These are phyloP conservation scores for Exophiala oligosperma DNA, from an alignment of 2,329 filamentous ascomycete species.

Conservation along the genomic window DNA sequence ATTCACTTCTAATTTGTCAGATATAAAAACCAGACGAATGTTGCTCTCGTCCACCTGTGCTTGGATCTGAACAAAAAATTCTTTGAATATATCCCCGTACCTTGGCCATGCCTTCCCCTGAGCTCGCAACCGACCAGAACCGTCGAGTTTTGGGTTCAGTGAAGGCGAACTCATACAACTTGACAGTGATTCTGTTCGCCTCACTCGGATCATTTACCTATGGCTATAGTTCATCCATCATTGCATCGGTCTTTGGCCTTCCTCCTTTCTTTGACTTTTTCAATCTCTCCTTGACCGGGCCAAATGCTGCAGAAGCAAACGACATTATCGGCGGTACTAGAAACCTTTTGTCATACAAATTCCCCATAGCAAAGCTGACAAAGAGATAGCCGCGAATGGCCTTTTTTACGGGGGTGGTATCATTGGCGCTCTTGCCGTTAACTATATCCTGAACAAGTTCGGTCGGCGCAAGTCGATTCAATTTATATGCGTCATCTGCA, in stretches of 20 bases:
- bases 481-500: slow-evolving; percentile 1
- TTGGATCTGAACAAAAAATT: too few relatives aligned
- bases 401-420: slow-evolving; percentile 6
- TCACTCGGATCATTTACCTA: slow-evolving; percentile 21
- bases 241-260: slow-evolving; percentile 10
- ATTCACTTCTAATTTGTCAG: too few relatives aligned
- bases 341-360: too few relatives aligned
- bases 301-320: too few relatives aligned
- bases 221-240: slow-evolving; percentile 19
- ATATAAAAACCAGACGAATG: too few relatives aligned
- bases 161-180: slow-evolving; percentile 10
- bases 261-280: slow-evolving; percentile 40
- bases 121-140: too few relatives aligned
- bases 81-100: too few relatives aligned
- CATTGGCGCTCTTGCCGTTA: slow-evolving; percentile 2
- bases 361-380: too few relatives aligned
- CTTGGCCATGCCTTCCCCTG: too few relatives aligned
- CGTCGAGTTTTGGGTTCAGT: background rate
- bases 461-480: slow-evolving; percentile 4
- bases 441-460: background rate
- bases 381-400: slow-evolving; percentile 2
- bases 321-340: too few relatives aligned
- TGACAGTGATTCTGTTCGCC: slow-evolving; percentile 7
- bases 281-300: slow-evolving; percentile 32
- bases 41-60: too few relatives aligned